Evolutionary conservation across 768 basidiomycete species (phyloP).

Genomic region (Mycena pura): DNA sequence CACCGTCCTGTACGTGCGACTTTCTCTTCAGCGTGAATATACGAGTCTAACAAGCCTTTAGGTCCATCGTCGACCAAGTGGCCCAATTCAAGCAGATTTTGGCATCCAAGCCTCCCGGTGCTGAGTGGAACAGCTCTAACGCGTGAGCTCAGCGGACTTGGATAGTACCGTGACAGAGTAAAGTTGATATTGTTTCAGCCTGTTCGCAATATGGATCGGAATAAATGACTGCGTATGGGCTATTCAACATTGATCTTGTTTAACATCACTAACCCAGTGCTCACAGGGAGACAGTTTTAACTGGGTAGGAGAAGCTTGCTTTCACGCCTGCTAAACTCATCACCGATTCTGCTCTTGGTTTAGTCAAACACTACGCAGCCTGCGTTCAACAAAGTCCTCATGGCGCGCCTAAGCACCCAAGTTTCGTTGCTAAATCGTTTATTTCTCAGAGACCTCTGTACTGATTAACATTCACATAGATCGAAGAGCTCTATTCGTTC

Average conservation of each 20-base stretch:
- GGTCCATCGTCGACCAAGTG: constrained; percentile 64
- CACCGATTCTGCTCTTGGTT: too few relatives aligned
- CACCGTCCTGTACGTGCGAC: constrained; percentile 45
- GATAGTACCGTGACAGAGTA: too few relatives aligned
- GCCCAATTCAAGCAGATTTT: constrained; percentile 54
- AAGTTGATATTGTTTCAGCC: constrained; percentile 7
- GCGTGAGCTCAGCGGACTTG: constrained; percentile 27
- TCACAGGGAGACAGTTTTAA: constrained; percentile 53
- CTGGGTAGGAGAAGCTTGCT: constrained; percentile 43
- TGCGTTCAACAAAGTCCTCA: constrained; percentile 42
- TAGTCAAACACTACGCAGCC: constrained; percentile 47
- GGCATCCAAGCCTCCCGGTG: constrained; percentile 49
- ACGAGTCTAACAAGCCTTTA: constrained; percentile 16
- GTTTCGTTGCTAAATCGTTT: constrained; percentile 27
- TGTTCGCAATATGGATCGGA: constrained; percentile 72
- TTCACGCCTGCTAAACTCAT: not conserved
- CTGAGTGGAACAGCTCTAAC: constrained; percentile 59
- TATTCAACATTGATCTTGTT: not conserved
- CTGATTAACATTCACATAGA: constrained; percentile 37
- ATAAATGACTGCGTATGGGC: constrained; percentile 65
- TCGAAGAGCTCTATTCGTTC: constrained; percentile 52
- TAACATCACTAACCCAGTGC: constrained; percentile 20
- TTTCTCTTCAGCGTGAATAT: not conserved
- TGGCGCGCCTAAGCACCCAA: constrained; percentile 43
- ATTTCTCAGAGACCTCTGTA: not conserved